Evolutionary conservation across 2,329 filamentous ascomycete genomes (phyloP), one percentile per base, ranked within the genome.

Genomic region (Talaromyces sp.): DNA sequence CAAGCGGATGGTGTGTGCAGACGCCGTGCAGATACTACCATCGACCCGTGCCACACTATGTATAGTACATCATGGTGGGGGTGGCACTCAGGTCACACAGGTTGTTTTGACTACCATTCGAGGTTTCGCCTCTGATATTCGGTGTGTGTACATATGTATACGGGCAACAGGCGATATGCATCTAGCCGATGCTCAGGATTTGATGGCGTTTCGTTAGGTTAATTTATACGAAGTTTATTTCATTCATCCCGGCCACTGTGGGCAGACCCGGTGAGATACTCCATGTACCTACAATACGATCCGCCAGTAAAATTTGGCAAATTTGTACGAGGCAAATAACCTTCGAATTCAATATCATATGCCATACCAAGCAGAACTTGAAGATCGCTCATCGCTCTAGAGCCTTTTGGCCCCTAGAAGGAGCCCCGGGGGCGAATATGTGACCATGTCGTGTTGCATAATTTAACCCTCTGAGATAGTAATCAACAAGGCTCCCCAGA

Each of bases 51-150:
- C 47, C 40, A 49, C 37, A 33, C 24, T 30, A 41, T 33, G 40
- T 37, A 24, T 14, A 17, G 37, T 47, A 46, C 47, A 53, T 52
- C 49, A 50, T 52, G 43, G 58, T 53, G 53, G 58, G 52, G 53
- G 47, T 56, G 52, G 48, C 55, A 39, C 49, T 39, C 27, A 17
- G 20, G 17, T 39, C 36, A 8, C 3, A 17, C 36, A 41, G 47
- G 36, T 43, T 43, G 47, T 37, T 49, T 43, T 22, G 37, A 43
- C 47, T 10, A 36, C 47, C 19, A 35, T 24, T 20, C 8, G 14
- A 35, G 30, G 13, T 32, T 29, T 29, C 20, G 29, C 20, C 20
- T 40, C 24, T 24, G 4, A 19, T 22, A 9, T 14, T 40, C 22
- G 17, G 11, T 40, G 37, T n/a, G n/a, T n/a, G n/a, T n/a, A n/a